Percentiles rank a stretch among this genome's conserved stretches.
Conservation (phyloP, 257 asterid species). For the Nicotiana undulata region DNA sequence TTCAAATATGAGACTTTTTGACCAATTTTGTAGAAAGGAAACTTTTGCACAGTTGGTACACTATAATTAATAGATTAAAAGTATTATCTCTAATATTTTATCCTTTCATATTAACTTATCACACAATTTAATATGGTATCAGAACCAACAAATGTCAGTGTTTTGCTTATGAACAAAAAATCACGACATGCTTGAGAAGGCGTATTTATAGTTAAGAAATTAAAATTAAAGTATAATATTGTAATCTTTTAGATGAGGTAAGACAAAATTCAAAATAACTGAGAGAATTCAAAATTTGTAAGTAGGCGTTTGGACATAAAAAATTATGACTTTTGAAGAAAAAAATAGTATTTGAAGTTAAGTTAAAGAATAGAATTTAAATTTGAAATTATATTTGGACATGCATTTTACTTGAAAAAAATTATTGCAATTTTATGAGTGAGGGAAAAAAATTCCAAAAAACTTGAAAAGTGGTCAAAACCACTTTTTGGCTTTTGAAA, state of each 20-base stretch:
- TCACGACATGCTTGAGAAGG: background rate
- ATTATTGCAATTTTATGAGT: no score
- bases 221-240: background rate
- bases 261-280: background rate
- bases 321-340: no score
- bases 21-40: background rate
- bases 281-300: background rate
- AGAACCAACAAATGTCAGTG: background rate
- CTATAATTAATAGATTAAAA: no score
- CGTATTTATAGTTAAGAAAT: background rate
- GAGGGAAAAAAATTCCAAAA: no score
- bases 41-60: background rate
- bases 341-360: no score
- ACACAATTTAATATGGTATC: background rate
- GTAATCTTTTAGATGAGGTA: background rate
- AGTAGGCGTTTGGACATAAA: no score
- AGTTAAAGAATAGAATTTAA: no score
- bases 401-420: no score
- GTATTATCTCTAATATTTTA: background rate
- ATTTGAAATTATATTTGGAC: no score
- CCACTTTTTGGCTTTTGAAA: no score
- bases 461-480: no score
- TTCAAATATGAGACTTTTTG: background rate
- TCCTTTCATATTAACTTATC: background rate
- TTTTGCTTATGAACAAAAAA: no score